Conservation (phyloP, 2,329 filamentous ascomycete species). For the Whalleya microplaca region DNA sequence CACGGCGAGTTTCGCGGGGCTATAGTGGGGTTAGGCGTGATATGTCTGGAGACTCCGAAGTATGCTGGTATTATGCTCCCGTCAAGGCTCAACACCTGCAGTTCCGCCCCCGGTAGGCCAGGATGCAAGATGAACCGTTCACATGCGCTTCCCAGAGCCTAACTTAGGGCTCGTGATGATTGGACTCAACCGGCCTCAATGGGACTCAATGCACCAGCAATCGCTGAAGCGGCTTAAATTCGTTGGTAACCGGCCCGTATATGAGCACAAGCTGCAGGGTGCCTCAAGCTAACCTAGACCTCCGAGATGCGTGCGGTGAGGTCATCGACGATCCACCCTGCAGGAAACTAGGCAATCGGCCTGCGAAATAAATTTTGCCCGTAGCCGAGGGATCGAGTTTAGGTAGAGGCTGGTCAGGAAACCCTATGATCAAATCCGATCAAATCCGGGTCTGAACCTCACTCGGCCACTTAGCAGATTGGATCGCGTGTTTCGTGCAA, state of each 20-base stretch:
- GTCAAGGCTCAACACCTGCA: constrained; percentile 19
- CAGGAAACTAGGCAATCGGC: constrained; percentile 17
- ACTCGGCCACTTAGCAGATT: background rate
- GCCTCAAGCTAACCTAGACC: constrained; percentile 10
- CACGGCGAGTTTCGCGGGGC: constrained; percentile 40
- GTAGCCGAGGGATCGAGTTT: background rate
- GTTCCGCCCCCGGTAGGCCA: constrained; percentile 14
- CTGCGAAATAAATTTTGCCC: background rate
- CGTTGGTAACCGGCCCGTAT: constrained; percentile 28
- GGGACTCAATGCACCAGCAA: constrained; percentile 20
- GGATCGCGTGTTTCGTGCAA: background rate
- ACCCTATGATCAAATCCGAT: background rate
- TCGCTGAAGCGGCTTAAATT: constrained; percentile 12
- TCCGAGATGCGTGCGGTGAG: constrained; percentile 27
- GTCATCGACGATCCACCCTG: constrained; percentile 30
- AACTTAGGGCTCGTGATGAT: constrained; percentile 3
- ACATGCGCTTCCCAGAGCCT: background rate
- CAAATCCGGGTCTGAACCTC: background rate
- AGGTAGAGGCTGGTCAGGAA: background rate
- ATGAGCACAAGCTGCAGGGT: constrained; percentile 19
- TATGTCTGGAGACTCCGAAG: constrained; percentile 24
- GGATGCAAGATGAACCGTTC: constrained; percentile 7
- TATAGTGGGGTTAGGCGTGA: constrained; percentile 35
- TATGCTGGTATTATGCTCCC: constrained; percentile 3
- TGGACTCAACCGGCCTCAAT: constrained; percentile 14